These are phyloP conservation scores for Candolleomyces eurysporus DNA, from an alignment of 768 basidiomycete species.

Conservation along the genomic window DNA sequence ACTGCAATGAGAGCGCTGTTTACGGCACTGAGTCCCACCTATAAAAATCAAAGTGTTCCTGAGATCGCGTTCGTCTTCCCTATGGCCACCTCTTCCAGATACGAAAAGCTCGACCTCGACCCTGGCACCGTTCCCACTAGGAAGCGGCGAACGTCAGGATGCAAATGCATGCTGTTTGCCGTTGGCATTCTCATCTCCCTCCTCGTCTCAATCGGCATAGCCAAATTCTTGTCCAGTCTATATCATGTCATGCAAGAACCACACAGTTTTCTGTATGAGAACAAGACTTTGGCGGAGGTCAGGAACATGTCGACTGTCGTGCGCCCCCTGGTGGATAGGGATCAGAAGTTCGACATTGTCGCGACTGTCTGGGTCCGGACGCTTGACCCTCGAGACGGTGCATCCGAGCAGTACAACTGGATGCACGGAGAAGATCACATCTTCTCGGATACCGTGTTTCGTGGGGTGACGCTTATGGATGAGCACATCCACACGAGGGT, in stretches of 20 bases:
- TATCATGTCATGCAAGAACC: neutral
- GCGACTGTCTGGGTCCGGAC: constrained; percentile 17
- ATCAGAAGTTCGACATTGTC: constrained; percentile 16
- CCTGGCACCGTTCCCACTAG: constrained; percentile 4
- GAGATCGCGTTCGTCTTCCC: too few relatives aligned
- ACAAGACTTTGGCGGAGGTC: neutral
- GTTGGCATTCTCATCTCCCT: neutral
- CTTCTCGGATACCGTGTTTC: constrained; percentile 29
- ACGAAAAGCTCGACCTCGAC: constrained; percentile 3
- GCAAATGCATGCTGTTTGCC: neutral
- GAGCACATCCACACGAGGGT: constrained; percentile 22
- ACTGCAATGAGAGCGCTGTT: too few relatives aligned
- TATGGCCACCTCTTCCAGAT: neutral
- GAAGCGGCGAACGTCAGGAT: constrained; percentile 4
- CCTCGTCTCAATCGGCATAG: neutral
- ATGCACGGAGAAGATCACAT: constrained; percentile 12
- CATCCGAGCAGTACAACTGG: neutral
- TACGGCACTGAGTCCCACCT: neutral
- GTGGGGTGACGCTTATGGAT: constrained; percentile 22
- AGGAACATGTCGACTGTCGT: constrained; percentile 12
- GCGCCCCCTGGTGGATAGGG: constrained; percentile 13
- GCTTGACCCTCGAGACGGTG: too few relatives aligned
- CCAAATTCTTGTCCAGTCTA: neutral
- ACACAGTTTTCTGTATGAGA: neutral
- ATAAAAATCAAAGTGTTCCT: too few relatives aligned